These are phyloP conservation scores for Monascus purpureus DNA, from an alignment of 495 filamentous ascomycete genomes.

Conservation along the genomic window DNA sequence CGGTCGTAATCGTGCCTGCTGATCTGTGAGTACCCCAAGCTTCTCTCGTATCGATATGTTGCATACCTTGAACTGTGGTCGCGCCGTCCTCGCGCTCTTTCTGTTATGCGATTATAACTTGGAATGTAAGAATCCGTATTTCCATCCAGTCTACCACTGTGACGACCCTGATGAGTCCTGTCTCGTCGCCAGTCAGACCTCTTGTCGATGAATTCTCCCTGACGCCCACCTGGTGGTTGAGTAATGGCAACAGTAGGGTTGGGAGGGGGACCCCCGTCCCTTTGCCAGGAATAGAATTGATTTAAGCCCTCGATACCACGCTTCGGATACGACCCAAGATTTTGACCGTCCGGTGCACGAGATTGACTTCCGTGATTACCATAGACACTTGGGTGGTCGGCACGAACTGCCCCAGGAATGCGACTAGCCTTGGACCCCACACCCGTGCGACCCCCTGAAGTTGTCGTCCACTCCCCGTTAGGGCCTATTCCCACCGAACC, in stretches of 20 bases:
- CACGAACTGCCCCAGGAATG: conserved; percentile 19
- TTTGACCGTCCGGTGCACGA: too few relatives aligned
- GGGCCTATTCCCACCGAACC: conserved; percentile 70
- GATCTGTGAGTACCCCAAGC: conserved; percentile 4
- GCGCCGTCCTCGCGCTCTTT: conserved; percentile 13
- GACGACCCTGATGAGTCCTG: conserved; percentile 12
- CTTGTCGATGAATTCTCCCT: conserved; percentile 12
- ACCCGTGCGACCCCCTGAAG: conserved; percentile 15
- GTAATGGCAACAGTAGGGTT: conserved; percentile 20
- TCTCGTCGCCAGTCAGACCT: conserved; percentile 20
- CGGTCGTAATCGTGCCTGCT: conserved; percentile 19
- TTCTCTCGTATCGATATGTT: conserved; percentile 12
- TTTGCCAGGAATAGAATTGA: conserved; percentile 12
- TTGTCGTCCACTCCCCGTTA: conserved; percentile 41
- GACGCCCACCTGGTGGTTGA: conserved; percentile 17
- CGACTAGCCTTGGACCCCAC: conserved; percentile 19
- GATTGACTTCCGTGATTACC: conserved; percentile 9
- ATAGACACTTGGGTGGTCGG: conserved; percentile 11
- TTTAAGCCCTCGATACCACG: conserved; percentile 7
- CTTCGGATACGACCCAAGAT: conserved; percentile 2
- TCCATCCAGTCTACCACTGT: conserved; percentile 13
- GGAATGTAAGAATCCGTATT: conserved; percentile 29
- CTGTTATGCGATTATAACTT: conserved; percentile 13
- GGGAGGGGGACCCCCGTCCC: conserved; percentile 25
- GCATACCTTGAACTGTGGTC: conserved; percentile 6